Percentiles rank a stretch among this genome's conserved stretches.
These are phyloP conservation scores for Spizellomyces sp. DNA, from an alignment of 192 early-diverging fungal genomes.

Conservation along the genomic window DNA sequence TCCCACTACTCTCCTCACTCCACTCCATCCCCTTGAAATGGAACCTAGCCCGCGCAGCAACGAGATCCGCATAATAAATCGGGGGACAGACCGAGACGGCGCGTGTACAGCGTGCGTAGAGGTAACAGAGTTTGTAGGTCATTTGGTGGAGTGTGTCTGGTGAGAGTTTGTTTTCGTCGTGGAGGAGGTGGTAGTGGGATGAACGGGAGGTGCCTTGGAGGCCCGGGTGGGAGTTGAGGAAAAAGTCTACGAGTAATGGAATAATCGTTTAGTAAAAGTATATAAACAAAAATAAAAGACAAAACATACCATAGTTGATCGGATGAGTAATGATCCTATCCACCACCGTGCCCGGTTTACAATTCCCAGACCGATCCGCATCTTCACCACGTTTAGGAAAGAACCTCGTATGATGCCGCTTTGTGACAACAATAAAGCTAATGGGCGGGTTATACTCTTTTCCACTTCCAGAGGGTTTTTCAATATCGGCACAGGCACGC, in stretches of 20 bases:
- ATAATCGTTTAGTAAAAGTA: background rate
- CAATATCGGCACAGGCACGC: constrained; percentile 38
- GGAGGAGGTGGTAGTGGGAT: constrained; percentile 84
- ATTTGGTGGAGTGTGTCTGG: constrained; percentile 80
- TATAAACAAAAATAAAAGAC: background rate
- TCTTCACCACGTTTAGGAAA: constrained; percentile 65
- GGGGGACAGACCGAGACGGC: constrained; percentile 85
- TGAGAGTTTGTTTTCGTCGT: constrained; percentile 80
- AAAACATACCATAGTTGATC: constrained; percentile 56
- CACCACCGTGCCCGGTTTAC: constrained; percentile 80
- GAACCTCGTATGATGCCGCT: constrained; percentile 64
- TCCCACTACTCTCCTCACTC: constrained; percentile 3
- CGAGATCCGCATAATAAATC: constrained; percentile 87
- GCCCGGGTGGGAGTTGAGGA: constrained; percentile 79
- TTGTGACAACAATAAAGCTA: constrained; percentile 59
- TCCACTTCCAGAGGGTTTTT: constrained; percentile 8
- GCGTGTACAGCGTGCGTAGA: constrained; percentile 77
- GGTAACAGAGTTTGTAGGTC: constrained; percentile 82
- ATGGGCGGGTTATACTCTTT: constrained; percentile 35
- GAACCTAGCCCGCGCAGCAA: constrained; percentile 60
- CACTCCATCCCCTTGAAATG: constrained; percentile 32
- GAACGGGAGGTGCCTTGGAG: constrained; percentile 88
- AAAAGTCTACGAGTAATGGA: constrained; percentile 83
- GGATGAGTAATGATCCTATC: constrained; percentile 76
- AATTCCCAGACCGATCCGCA: constrained; percentile 77